Conservation (phyloP, 352 stramenopile species). For the Phytophthora pseudosyringae region DNA sequence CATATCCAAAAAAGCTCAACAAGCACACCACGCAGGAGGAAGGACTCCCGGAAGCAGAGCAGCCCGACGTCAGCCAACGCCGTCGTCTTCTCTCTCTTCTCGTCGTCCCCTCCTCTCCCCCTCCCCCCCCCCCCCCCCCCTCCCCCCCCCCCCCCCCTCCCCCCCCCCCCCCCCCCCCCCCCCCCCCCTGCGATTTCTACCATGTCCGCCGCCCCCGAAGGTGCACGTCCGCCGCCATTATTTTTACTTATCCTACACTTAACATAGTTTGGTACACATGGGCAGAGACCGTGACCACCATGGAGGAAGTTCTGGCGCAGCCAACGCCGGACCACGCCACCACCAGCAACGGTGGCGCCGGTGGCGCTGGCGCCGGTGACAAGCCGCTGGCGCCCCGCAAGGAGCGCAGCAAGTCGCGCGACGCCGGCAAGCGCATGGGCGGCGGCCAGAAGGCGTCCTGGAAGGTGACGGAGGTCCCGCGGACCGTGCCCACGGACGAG, state of each 20-base stretch:
- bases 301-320: conserved; percentile 29
- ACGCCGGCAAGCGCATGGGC: conserved; percentile 88
- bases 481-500: conserved; percentile 73
- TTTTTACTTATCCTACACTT: neutral
- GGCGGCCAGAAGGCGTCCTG: conserved; percentile 88
- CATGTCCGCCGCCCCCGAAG: conserved; percentile 43
- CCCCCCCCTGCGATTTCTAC: conserved; percentile 1
- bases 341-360: conserved; percentile 25
- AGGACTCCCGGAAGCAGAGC: conserved; percentile 31
- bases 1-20: conserved; percentile 27
- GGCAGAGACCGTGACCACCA: conserved; percentile 23
- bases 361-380: conserved; percentile 52
- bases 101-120: conserved; percentile 18
- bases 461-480: conserved; percentile 81
- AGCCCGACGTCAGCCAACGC: conserved; percentile 18
- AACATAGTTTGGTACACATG: conserved; percentile 1
- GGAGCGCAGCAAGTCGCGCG: conserved; percentile 87
- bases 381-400: conserved; percentile 68
- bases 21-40: conserved; percentile 22
- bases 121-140: neutral
- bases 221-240: conserved; percentile 1
- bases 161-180: neutral
- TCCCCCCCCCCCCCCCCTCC: conserved; percentile 15
- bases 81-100: conserved; percentile 20
- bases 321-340: conserved; percentile 4